Base-by-base conservation (phyloP, 179 eudicot genomes). In the Beta lomatogona region DNA sequence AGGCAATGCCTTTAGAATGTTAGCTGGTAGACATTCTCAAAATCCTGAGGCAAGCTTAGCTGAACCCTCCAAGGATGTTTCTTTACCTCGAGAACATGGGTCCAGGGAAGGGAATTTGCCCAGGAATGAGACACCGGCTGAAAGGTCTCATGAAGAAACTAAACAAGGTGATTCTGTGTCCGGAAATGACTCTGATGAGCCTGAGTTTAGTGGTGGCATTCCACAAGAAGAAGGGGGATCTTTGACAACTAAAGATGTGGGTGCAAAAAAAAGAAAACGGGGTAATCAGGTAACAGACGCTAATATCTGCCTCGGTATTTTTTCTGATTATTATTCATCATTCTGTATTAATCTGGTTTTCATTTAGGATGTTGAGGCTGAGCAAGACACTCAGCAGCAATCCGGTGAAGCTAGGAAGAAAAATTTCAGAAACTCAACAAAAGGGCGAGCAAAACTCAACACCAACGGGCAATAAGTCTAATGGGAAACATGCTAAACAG, bases 241-340 rank as follows among this genome's bases (percentile, higher is more conserved):
- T 74, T 88, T 86, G 74, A 85, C 94, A 65, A 75, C 87, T 67
- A 88, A 91, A 85, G 83, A 87, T 70, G 65, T 75, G 45, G 90
- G 90, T 57, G 80, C 82, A 21, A 97, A 87, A 89, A 97, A 97
- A 87, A 89, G 98, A 84, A 93, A 89, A 89, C 86, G 94, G 86
- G 83, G 64, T 76, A 92, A 78, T 44, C 91, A 92, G 97, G 99
- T 94, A 88, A 66, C 64, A 50, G 14, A 18, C 13, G 52, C 70
- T 68, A 36, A 14, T 45, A 3, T 54, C 64, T 77, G 48, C 68
- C 57, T 72, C 36, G 8, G 3, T 45, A 25, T 45, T 45, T 60
- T 64, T 71, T 22, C 48, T 68, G 65, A 74, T 71, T 31, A 9
- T 25, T 31, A 7, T 80, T 50, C 44, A 16, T 58, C 59, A 60